Evolutionary conservation across 768 basidiomycete genomes (phyloP).

Genomic region (Leucogyrophana mollusca): DNA sequence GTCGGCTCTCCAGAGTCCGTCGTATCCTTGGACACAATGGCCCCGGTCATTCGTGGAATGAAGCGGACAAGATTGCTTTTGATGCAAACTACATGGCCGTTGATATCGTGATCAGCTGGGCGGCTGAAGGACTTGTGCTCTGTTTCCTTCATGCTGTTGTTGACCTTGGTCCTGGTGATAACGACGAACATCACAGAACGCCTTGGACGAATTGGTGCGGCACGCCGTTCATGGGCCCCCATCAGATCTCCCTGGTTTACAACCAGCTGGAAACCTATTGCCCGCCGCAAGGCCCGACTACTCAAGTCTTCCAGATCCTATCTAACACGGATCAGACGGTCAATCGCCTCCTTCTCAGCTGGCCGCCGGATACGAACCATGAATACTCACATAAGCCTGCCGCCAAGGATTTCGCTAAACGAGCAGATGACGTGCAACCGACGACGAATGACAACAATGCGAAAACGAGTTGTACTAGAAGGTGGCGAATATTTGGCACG

Average conservation of each 20-base stretch:
- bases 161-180: constrained; percentile 68
- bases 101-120: constrained; percentile 89
- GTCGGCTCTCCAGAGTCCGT: constrained; percentile 71
- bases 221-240: constrained; percentile 58
- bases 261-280: constrained; percentile 55
- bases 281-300: constrained; percentile 49
- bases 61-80: constrained; percentile 65
- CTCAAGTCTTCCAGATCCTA: constrained; percentile 79
- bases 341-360: constrained; percentile 62
- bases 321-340: constrained; percentile 48
- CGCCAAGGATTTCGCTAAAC: constrained; percentile 48
- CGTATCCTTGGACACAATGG: constrained; percentile 69
- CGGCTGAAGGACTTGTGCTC: constrained; percentile 80
- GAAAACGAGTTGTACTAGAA: constrained; percentile 83
- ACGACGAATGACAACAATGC: constrained; percentile 59
- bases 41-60: constrained; percentile 51
- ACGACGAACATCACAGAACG: constrained; percentile 72
- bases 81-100: constrained; percentile 82
- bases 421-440: constrained; percentile 65
- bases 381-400: constrained; percentile 40
- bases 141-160: constrained; percentile 86
- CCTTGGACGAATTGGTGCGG: constrained; percentile 90
- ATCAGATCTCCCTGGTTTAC: constrained; percentile 61
- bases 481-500: constrained; percentile 72
- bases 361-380: constrained; percentile 64